Conservation (phyloP, 306 rosid genomes). For the Prunus armeniaca region DNA sequence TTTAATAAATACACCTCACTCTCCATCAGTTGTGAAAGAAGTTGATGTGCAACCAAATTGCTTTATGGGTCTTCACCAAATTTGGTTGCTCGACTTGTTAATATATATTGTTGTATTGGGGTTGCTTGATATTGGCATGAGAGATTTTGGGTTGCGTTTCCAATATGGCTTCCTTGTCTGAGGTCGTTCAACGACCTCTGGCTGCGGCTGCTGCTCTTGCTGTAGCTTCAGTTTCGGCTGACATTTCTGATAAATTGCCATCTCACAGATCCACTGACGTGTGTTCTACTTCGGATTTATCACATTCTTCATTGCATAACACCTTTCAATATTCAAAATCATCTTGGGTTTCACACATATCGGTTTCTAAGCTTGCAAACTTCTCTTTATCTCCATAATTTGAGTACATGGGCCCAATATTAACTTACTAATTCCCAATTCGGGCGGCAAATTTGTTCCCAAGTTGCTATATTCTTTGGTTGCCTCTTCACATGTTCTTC, state of each 20-base stretch:
- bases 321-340: slow-evolving; percentile 32
- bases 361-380: slow-evolving; percentile 58
- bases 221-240: slow-evolving; percentile 68
- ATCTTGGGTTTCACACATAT: slow-evolving; percentile 50
- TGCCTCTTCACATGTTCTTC: slow-evolving; percentile 50
- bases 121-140: slow-evolving; percentile 27
- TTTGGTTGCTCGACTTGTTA: background rate
- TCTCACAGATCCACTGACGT: slow-evolving; percentile 33
- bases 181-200: slow-evolving; percentile 78
- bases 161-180: slow-evolving; percentile 72
- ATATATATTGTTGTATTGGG: background rate
- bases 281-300: slow-evolving; percentile 40
- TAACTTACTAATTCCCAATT: slow-evolving; percentile 39
- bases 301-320: slow-evolving; percentile 19
- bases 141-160: slow-evolving; percentile 24
- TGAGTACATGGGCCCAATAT: slow-evolving; percentile 58
- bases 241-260: slow-evolving; percentile 51
- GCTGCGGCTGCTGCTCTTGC: slow-evolving; percentile 82
- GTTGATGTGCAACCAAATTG: no score
- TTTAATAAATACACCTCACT: no score
- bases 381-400: slow-evolving; percentile 51
- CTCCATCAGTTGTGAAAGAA: no score
- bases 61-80: background rate
- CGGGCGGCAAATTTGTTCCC: slow-evolving; percentile 28
- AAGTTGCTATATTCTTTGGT: slow-evolving; percentile 33